Evolutionary conservation across 1,139 yeast genomes (phyloP).

Genomic region (Taphrina pruni): DNA sequence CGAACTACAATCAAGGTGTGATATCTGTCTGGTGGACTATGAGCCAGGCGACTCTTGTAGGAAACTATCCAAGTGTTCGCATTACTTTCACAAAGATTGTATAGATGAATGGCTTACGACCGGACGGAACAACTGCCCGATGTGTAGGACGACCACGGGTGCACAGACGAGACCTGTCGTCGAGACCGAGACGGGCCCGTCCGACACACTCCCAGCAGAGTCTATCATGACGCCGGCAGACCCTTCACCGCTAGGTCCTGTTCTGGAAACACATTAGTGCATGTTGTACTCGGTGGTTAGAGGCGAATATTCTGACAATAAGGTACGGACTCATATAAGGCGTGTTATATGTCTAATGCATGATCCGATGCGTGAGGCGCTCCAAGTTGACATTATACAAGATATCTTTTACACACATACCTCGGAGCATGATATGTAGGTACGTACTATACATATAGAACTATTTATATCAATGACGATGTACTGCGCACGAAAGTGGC

Average conservation of each 20-base stretch:
- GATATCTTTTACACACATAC: neutral
- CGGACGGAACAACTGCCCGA: conserved; percentile 64
- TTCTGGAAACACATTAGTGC: conserved; percentile 1
- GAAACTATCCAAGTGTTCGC: conserved; percentile 56
- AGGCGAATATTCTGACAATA: too few relatives aligned
- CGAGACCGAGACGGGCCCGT: neutral
- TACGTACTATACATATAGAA: too few relatives aligned
- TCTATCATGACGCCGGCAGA: neutral
- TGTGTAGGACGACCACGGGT: conserved; percentile 52
- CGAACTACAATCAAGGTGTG: conserved; percentile 54
- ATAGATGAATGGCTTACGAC: conserved; percentile 64
- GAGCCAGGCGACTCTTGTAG: conserved; percentile 58
- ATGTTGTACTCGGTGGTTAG: too few relatives aligned
- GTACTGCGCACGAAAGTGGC: too few relatives aligned
- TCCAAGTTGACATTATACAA: neutral
- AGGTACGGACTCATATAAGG: too few relatives aligned
- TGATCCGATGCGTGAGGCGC: neutral
- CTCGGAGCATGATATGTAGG: neutral
- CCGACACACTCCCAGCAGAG: neutral
- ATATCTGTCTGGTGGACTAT: conserved; percentile 60
- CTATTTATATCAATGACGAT: too few relatives aligned
- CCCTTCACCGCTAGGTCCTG: neutral
- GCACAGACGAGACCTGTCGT: conserved; percentile 20
- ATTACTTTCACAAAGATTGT: conserved; percentile 60
- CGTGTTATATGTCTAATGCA: neutral